phyloP scores from a whole-genome alignment of 257 asterid genomes.

The Solanum gandarillasii region DNA sequence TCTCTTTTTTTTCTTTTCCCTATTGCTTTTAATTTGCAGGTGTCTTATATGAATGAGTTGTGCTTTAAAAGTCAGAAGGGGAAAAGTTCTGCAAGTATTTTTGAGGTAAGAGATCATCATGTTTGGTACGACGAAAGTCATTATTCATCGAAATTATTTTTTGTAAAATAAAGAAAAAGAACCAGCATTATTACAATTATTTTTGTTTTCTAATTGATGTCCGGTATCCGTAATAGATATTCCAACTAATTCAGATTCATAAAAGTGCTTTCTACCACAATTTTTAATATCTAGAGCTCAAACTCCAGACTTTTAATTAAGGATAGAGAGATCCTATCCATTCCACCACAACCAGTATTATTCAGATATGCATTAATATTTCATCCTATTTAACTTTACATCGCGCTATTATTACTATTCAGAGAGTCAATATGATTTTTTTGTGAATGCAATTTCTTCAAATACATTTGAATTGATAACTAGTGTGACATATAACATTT shows the following conservation, averaged over 20 bases:
- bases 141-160: background rate
- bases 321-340: background rate
- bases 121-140: background rate
- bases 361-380: no score
- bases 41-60: constrained; percentile 33
- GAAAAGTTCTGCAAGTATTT: constrained; percentile 16
- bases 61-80: constrained; percentile 15
- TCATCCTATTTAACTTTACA: background rate
- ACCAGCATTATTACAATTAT: background rate
- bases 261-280: accelerated
- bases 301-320: background rate
- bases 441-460: background rate
- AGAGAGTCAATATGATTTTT: background rate
- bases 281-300: accelerated
- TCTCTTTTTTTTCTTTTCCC: background rate
- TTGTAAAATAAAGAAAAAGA: background rate
- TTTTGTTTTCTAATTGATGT: background rate
- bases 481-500: background rate
- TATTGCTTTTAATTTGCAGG: constrained; percentile 15
- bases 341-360: background rate
- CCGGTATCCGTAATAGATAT: accelerated
- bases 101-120: constrained; percentile 15
- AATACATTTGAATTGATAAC: background rate
- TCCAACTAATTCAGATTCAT: background rate
- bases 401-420: background rate